Evolutionary conservation across 768 basidiomycete genomes (phyloP).

Genomic region (Mycena epipterygia): DNA sequence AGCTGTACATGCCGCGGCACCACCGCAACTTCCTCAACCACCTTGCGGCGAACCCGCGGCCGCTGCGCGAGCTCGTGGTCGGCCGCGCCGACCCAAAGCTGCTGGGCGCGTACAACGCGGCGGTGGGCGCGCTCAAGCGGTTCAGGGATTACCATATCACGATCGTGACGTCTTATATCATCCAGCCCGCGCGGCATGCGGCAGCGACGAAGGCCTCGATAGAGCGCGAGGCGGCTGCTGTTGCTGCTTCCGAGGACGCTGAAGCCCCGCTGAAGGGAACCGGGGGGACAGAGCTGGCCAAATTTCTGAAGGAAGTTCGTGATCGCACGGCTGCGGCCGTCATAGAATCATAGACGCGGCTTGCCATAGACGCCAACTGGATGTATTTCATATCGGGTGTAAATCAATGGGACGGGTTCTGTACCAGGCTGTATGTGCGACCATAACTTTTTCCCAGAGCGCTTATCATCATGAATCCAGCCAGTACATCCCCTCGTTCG

Average conservation of each 20-base stretch:
- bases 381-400: no score
- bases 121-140: constrained; percentile 74
- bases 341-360: constrained; percentile 13
- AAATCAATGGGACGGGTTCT: no score
- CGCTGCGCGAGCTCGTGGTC: constrained; percentile 69
- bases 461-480: no score
- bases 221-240: constrained; percentile 27
- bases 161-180: constrained; percentile 81
- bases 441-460: no score
- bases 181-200: constrained; percentile 71
- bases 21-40: constrained; percentile 85
- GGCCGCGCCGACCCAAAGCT: constrained; percentile 47
- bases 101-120: constrained; percentile 71
- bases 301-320: constrained; percentile 80
- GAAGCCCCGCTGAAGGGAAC: constrained; percentile 71
- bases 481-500: no score
- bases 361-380: no score
- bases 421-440: no score
- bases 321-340: constrained; percentile 72
- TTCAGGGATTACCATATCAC: constrained; percentile 85
- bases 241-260: constrained; percentile 38
- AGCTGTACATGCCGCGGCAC: constrained; percentile 85
- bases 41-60: constrained; percentile 69
- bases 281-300: constrained; percentile 84
- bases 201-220: constrained; percentile 40